Conservation (phyloP, 257 asterid species). For the Henckelia pumila region DNA sequence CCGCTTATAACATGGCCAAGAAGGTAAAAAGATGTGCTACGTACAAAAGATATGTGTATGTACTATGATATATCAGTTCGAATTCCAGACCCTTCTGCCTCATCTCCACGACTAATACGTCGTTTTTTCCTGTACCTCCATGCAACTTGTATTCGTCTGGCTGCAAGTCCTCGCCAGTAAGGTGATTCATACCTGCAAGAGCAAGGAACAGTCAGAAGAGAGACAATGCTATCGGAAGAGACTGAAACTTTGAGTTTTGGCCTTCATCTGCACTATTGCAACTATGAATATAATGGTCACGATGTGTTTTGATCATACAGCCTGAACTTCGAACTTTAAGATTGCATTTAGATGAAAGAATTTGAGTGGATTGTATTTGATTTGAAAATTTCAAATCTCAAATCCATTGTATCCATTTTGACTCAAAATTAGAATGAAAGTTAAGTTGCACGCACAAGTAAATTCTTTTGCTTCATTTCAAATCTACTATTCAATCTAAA, state of each 20-base stretch:
- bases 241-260: not conserved
- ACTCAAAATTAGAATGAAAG: no score
- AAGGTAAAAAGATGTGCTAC: not conserved
- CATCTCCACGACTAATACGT: slow-evolving; percentile 38
- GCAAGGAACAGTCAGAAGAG: not conserved
- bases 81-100: slow-evolving; percentile 20
- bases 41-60: not conserved
- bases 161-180: slow-evolving; percentile 83
- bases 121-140: slow-evolving; percentile 83
- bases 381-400: no score
- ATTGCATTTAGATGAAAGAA: no score
- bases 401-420: no score
- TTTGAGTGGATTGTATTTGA: no score
- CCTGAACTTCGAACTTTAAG: no score
- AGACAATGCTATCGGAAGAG: not conserved
- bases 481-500: no score
- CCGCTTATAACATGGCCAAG: not conserved
- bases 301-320: not conserved
- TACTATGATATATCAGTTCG: not conserved
- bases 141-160: slow-evolving; percentile 75
- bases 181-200: slow-evolving; percentile 71
- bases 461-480: no score
- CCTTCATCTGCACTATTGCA: not conserved
- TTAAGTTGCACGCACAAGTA: no score
- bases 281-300: not conserved